Percentiles rank a stretch among this genome's conserved stretches.
These are phyloP conservation scores for Anthracocystis panici-leucophaei DNA, from an alignment of 1,284 basidiomycete species.

Conservation along the genomic window DNA sequence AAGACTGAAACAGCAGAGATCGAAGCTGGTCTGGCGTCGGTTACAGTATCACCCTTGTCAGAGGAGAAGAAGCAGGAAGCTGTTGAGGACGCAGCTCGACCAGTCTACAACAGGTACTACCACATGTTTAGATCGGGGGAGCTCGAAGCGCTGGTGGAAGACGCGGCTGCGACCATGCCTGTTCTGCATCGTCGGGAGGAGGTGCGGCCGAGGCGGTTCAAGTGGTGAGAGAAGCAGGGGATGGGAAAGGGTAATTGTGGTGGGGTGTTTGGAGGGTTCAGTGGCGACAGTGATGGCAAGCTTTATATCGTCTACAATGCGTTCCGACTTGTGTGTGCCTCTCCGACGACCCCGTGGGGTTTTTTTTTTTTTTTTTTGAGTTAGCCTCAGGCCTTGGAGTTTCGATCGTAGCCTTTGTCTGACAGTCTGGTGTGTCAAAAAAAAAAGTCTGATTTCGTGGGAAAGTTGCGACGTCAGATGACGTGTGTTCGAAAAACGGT, in stretches of 20 bases:
- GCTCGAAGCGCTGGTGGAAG: conserved; percentile 61
- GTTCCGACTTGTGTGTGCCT: too few species aligned
- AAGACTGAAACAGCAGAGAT: conserved; percentile 26
- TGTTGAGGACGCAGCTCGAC: conserved; percentile 12
- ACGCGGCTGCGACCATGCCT: conserved; percentile 46
- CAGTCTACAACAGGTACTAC: conserved; percentile 66
- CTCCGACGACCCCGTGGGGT: too few species aligned
- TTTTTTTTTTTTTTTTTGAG: too few species aligned
- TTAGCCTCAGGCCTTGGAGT: too few species aligned
- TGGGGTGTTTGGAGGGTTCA: conserved; percentile 68
- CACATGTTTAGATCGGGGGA: conserved; percentile 66
- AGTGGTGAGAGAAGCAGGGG: conserved; percentile 57
- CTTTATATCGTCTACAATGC: too few species aligned
- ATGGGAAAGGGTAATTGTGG: conserved; percentile 70
- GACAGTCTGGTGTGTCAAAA: too few species aligned
- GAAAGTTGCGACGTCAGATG: too few species aligned
- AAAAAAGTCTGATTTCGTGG: too few species aligned
- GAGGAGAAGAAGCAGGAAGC: background rate
- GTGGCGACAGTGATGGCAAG: conserved; percentile 8
- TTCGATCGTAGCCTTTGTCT: too few species aligned
- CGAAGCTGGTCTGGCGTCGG: conserved; percentile 6
- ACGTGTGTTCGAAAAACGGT: too few species aligned
- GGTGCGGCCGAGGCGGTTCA: conserved; percentile 6
- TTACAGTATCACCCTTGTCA: conserved; percentile 6
- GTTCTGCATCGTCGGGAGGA: background rate